phyloP scores from a whole-genome alignment of 2,329 filamentous ascomycete genomes.

The Cladosporium sp. region DNA sequence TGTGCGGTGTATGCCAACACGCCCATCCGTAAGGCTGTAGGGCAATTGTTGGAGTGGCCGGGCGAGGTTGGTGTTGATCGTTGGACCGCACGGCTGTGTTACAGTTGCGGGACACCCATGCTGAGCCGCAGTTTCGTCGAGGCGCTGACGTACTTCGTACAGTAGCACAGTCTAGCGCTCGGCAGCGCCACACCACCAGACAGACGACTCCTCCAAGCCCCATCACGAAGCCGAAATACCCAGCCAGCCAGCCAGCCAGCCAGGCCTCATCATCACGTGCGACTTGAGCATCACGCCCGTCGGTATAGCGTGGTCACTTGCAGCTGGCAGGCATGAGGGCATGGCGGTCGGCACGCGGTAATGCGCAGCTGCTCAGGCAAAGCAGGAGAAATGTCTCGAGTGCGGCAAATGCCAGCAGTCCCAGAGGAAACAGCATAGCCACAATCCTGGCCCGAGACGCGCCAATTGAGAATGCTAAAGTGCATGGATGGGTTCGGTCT shows the following conservation, averaged over 20 bases:
- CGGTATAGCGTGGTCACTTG: background rate
- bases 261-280: slow-evolving; percentile 3
- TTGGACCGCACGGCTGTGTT: slow-evolving; percentile 3
- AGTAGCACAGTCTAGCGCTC: background rate
- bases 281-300: background rate
- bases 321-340: slow-evolving; percentile 26
- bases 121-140: slow-evolving; percentile 15
- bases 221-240: slow-evolving; percentile 7
- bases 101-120: slow-evolving; percentile 13
- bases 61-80: slow-evolving; percentile 13
- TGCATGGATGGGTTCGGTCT: slow-evolving; percentile 80
- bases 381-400: slow-evolving; percentile 19
- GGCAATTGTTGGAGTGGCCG: background rate
- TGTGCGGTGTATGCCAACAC: background rate
- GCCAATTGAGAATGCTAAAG: slow-evolving; percentile 33
- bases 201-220: slow-evolving; percentile 3
- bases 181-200: slow-evolving; percentile 9
- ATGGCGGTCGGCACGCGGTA: slow-evolving; percentile 26
- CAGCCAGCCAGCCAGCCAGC: background rate
- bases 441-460: slow-evolving; percentile 29
- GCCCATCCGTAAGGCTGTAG: background rate
- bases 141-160: slow-evolving; percentile 6
- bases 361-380: slow-evolving; percentile 18
- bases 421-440: slow-evolving; percentile 24
- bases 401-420: slow-evolving; percentile 11